phyloP scores from a whole-genome alignment of 2,329 filamentous ascomycete genomes.

The Capronia epimyces region DNA sequence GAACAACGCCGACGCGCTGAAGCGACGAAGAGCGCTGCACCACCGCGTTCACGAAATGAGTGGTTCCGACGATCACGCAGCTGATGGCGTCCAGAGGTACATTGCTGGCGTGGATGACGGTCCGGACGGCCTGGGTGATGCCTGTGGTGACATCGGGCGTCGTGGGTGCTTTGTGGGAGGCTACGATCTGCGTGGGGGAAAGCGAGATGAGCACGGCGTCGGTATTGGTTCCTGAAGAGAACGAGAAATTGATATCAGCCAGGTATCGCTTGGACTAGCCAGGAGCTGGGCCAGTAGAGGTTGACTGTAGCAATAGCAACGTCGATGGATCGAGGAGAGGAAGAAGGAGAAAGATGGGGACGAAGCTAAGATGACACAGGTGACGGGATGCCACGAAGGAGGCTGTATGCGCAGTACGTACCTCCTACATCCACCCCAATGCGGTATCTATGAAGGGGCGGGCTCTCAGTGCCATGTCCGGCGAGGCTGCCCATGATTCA shows the following conservation, averaged over 20 bases:
- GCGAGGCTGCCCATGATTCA: conserved; percentile 15
- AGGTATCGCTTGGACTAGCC: background rate
- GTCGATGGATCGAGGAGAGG: background rate
- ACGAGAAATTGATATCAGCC: background rate
- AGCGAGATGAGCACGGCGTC: conserved; percentile 20
- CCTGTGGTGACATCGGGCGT: conserved; percentile 42
- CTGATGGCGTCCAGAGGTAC: conserved; percentile 35
- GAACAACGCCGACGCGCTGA: conserved; percentile 15
- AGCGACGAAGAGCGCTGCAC: conserved; percentile 11
- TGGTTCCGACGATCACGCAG: conserved; percentile 50
- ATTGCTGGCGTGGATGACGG: conserved; percentile 34
- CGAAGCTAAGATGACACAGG: too few species aligned
- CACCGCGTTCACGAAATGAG: conserved; percentile 46
- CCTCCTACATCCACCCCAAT: conserved; percentile 21
- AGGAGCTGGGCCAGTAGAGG: too few species aligned
- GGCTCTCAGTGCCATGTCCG: background rate
- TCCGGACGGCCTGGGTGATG: conserved; percentile 37
- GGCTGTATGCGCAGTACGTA: background rate
- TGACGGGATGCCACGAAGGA: too few species aligned
- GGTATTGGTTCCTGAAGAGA: conserved; percentile 16
- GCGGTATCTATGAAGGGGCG: conserved; percentile 8
- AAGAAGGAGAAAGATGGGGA: background rate
- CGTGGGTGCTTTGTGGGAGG: conserved; percentile 36
- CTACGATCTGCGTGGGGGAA: conserved; percentile 12
- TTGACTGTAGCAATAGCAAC: too few species aligned